These are phyloP conservation scores for Cyclotella cryptica DNA, from an alignment of 108 stramenopile genomes.

Conservation along the genomic window DNA sequence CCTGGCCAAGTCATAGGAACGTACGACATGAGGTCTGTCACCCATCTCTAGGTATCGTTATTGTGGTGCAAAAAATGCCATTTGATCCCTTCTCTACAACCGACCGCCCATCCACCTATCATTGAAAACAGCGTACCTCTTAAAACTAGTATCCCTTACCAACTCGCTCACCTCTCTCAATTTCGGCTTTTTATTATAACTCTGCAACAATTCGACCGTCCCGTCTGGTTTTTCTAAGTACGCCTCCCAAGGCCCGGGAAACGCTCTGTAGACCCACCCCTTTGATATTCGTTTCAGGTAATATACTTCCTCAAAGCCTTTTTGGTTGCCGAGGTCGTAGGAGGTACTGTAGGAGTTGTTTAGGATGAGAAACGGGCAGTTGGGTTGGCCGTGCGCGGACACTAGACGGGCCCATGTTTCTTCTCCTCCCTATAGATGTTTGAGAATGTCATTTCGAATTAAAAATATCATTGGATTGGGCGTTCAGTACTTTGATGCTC, in stretches of 20 bases:
- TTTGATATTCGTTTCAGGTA: constrained; percentile 88
- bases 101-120: constrained; percentile 86
- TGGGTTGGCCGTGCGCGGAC: constrained; percentile 60
- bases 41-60: no score
- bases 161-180: constrained; percentile 77
- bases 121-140: constrained; percentile 87
- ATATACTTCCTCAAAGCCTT: constrained; percentile 78
- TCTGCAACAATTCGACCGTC: constrained; percentile 70
- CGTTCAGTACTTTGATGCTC: background rate
- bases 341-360: constrained; percentile 88
- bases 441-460: background rate
- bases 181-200: constrained; percentile 81
- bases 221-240: constrained; percentile 89
- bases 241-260: constrained; percentile 90
- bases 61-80: no score
- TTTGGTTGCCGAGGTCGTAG: constrained; percentile 87
- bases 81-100: constrained; percentile 19
- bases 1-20: no score
- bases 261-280: constrained; percentile 84
- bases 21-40: no score
- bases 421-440: constrained; percentile 61
- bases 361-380: constrained; percentile 69
- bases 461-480: background rate
- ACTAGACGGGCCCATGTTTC: constrained; percentile 77
- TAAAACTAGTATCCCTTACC: constrained; percentile 87